phyloP scores from a whole-genome alignment of 306 rosid genomes.

The Glycine soja region DNA sequence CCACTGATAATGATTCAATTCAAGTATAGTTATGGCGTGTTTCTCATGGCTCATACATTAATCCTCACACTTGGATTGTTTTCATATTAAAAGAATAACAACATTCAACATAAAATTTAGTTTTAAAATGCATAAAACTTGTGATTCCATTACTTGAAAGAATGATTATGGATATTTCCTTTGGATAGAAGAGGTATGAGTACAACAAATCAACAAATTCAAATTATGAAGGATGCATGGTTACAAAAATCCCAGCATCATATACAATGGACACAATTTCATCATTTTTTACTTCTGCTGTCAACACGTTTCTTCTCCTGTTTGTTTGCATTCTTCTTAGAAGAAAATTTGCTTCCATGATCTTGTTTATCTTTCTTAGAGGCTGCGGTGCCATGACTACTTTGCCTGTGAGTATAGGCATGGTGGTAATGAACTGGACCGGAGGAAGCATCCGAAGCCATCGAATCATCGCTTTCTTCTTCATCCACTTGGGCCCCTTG shows the following conservation, averaged over 20 bases:
- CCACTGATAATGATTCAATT: neutral
- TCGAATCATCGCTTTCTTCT: constrained; percentile 80
- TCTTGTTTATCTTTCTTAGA: constrained; percentile 60
- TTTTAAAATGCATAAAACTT: constrained; percentile 11
- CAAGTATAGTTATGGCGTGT: constrained; percentile 1
- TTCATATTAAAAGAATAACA: neutral
- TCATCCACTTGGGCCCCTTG: constrained; percentile 48
- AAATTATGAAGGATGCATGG: constrained; percentile 42
- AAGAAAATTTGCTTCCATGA: constrained; percentile 57
- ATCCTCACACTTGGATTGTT: neutral
- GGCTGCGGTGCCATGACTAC: constrained; percentile 40
- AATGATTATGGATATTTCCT: constrained; percentile 38
- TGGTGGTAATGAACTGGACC: constrained; percentile 59
- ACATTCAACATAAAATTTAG: constrained; percentile 15
- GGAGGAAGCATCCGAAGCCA: constrained; percentile 91
- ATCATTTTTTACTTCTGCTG: constrained; percentile 62
- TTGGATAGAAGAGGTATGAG: constrained; percentile 35
- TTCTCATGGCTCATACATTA: neutral
- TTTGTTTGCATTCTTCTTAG: constrained; percentile 59
- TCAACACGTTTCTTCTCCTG: constrained; percentile 69
- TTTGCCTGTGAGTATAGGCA: constrained; percentile 17
- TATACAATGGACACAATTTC: constrained; percentile 30
- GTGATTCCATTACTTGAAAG: constrained; percentile 43
- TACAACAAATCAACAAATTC: constrained; percentile 45
- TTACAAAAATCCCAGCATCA: constrained; percentile 50